Evolutionary conservation across 768 basidiomycete genomes (phyloP), one percentile per base, ranked within the genome.

Genomic region (Leccinum rimulosum): DNA sequence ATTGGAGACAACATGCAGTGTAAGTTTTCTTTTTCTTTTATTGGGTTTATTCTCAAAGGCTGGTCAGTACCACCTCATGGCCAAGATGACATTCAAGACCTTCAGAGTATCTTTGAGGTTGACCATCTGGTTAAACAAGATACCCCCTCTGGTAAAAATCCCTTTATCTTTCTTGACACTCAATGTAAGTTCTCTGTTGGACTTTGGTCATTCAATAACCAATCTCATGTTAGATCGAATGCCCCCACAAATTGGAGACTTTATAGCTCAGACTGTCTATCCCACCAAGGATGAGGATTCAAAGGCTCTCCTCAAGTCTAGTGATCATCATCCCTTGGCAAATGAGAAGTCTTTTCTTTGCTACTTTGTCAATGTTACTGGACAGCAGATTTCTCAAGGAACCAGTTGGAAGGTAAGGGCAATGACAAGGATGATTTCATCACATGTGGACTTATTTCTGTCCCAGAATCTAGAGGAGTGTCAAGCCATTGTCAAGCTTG

Each of bases 31-130:
- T 47, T 25, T 38, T 75, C 73, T 35, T 75, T 60, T 11, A 67
- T 66, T 61, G 67, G 68, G 68, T 76, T 25, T 59, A 66, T 27
- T 70, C 33, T 68, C 60, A 61, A 57, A 65, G 17, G 70, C 50
- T 38, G 31, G 65, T 19, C 61, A 93, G 92, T 93, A 64, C 89
- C 92, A 63, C 91, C 92, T 2, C 82, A 79, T 84, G 91, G 89
- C 10, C 82, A 89, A 63, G 89, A 90, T 62, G 81, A 87, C 48
- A 75, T 87, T 45, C 69, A 79, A 57, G 80, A 80, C 2, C 76
- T 93, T 12, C 79, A 87, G 61, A 91, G 89, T 65, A 82, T 93
- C 12, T 93, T 93, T 82, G 91, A 93, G 60, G 67, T 89, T n/a
- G 51, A 73, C 0, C 87, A 93, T 66, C 76, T 94, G 3, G 67